Percentiles rank a stretch among this genome's conserved stretches.
phyloP scores from a whole-genome alignment of 208 protist genomes.

The Trypanosoma conorhini region DNA sequence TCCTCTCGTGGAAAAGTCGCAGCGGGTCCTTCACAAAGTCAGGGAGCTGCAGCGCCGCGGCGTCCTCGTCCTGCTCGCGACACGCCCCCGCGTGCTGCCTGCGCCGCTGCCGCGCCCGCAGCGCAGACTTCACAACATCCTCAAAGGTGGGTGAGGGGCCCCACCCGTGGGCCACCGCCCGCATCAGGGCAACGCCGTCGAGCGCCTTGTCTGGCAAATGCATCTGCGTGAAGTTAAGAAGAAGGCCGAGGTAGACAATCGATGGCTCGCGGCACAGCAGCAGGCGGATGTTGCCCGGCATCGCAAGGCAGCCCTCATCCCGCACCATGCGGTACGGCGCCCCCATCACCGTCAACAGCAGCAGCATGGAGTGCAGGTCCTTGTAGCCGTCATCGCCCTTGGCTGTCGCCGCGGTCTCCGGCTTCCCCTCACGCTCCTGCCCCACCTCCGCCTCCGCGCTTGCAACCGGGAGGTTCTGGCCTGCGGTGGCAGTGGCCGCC shows the following conservation, averaged over 20 bases:
- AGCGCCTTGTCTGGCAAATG: conserved; percentile 44
- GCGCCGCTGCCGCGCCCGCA: conserved; percentile 4
- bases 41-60: conserved; percentile 23
- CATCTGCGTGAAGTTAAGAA: conserved; percentile 57
- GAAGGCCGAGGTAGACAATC: conserved; percentile 74
- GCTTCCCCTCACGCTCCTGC: neutral
- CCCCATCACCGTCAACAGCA: conserved; percentile 47
- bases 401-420: neutral
- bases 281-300: conserved; percentile 53
- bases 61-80: conserved; percentile 12
- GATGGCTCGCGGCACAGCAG: conserved; percentile 73
- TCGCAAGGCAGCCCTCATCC: conserved; percentile 39
- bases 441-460: neutral
- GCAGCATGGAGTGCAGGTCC: conserved; percentile 58
- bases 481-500: neutral
- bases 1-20: conserved; percentile 18
- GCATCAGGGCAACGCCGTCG: conserved; percentile 51
- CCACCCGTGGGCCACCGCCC: conserved; percentile 72
- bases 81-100: conserved; percentile 1
- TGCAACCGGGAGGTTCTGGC: conserved; percentile 5
- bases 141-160: conserved; percentile 47
- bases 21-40: conserved; percentile 15
- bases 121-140: conserved; percentile 42
- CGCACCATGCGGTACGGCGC: conserved; percentile 64
- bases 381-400: conserved; percentile 22